phyloP scores from a whole-genome alignment of 257 asterid species.

The Scutellaria baicalensis region DNA sequence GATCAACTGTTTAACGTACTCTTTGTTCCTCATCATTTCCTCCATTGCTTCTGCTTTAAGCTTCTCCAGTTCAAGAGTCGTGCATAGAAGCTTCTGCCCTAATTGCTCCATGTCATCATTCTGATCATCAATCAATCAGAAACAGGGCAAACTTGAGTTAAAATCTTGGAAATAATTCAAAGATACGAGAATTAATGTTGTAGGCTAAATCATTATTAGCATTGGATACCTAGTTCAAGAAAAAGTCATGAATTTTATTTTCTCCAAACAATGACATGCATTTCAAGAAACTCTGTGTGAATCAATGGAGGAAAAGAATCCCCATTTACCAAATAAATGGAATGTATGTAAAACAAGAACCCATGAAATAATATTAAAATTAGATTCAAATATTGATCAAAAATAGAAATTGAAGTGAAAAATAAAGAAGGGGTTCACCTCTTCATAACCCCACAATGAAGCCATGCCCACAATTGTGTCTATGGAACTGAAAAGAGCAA shows the following conservation, averaged over 20 bases:
- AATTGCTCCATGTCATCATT: slow-evolving; percentile 33
- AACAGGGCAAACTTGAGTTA: not conserved
- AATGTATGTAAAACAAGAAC: not conserved
- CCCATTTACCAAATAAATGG: not conserved
- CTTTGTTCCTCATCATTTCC: slow-evolving; percentile 37
- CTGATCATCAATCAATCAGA: slow-evolving; percentile 11
- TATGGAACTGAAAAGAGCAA: not conserved
- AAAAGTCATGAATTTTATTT: too few relatives aligned
- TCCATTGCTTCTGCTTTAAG: slow-evolving; percentile 33
- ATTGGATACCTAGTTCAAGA: not conserved
- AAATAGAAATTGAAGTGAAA: not conserved
- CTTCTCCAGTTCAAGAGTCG: slow-evolving; percentile 44
- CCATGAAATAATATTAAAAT: not conserved
- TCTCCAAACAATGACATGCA: not conserved
- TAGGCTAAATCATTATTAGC: not conserved
- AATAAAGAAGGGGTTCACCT: slow-evolving; percentile 35
- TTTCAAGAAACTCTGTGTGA: not conserved
- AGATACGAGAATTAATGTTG: too few relatives aligned
- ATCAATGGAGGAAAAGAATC: not conserved
- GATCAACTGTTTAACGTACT: slow-evolving; percentile 26
- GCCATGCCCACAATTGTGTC: slow-evolving; percentile 50
- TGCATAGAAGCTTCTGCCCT: slow-evolving; percentile 37
- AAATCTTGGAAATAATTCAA: not conserved
- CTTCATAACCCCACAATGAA: slow-evolving; percentile 53
- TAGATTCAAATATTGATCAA: not conserved